Evolutionary conservation across 1,139 yeast species (phyloP), one percentile per base, ranked within the genome.

Genomic region (Taphrina betulina): DNA sequence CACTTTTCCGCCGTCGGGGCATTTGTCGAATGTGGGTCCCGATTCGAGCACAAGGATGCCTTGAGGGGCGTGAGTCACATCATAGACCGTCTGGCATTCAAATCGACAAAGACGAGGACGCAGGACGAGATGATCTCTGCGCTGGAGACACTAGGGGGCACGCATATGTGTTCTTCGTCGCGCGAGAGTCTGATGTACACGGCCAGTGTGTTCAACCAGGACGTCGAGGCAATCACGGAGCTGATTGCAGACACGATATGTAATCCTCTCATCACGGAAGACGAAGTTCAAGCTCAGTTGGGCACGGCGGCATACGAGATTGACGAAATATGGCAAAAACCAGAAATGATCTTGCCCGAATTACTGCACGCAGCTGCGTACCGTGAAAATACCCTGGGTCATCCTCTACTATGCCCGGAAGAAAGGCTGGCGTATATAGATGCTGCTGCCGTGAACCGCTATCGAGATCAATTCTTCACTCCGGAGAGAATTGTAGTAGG

Each of bases 161-260:
- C 90, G 69, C 89, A 85, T 70, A 90, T 88, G 81, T 86, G 96
- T 67, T 84, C 95, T 0, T 87, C 96, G 1, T 87, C 95, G 26
- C 77, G 98, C 66, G 98, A 92, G 68, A 80, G 94, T 3, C 78
- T 92, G 74, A 81, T 92, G 73, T 92, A 92, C 69, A 97, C 92
- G 69, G 95, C 96, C 1, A 83, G 95, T 1, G 95, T 89, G 1
- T 92, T 92, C 75, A 89, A 90, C 68, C 71, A 78, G 55, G 96
- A 90, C 67, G 82, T 85, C n/a, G 94, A 82, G 43, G 74, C 76
- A 62, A 89, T 94, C 95, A 80, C 87, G 63, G 79, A 78, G 43
- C 74, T 88, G 53, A 75, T 92, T 64, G 74, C 88, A n/a, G 94
- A 89, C 63, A 87, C 96, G 0, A 83, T 90, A 7, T 72, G 83